phyloP scores from a whole-genome alignment of 2,329 filamentous ascomycete genomes.

The Teratosphaeriaceae sp. region DNA sequence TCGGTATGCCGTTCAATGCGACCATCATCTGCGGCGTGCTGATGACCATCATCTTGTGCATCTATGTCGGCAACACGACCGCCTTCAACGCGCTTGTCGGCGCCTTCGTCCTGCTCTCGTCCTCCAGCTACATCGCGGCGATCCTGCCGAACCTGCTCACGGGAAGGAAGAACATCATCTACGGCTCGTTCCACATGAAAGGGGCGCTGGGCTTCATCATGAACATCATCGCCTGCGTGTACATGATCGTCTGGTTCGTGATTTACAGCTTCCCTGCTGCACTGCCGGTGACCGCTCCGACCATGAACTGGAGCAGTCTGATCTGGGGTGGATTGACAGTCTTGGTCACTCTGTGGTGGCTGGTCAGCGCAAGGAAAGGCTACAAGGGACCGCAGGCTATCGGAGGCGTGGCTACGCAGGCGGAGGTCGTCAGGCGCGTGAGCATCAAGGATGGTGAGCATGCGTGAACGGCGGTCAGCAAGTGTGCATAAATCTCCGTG shows the following conservation, averaged over 20 bases:
- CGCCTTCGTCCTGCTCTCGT: neutral
- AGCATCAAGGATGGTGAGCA: no score
- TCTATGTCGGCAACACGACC: neutral
- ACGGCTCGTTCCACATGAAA: neutral
- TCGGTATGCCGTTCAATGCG: neutral
- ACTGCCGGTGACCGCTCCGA: neutral
- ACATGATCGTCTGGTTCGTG: constrained; percentile 1
- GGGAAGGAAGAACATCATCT: constrained; percentile 2
- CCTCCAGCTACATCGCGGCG: neutral
- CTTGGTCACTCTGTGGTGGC: neutral
- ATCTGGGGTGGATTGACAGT: neutral
- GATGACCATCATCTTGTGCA: neutral
- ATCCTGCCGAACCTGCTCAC: constrained; percentile 1
- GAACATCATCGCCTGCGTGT: neutral
- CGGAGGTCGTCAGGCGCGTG: no score
- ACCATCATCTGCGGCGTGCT: neutral
- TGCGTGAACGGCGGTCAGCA: no score
- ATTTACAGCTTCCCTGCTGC: neutral
- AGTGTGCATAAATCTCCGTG: no score
- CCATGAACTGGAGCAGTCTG: constrained; percentile 1
- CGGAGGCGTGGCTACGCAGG: neutral
- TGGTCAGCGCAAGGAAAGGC: neutral
- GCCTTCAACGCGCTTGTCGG: neutral
- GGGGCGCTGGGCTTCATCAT: neutral
- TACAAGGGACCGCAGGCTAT: constrained; percentile 1